phyloP scores from a whole-genome alignment of 768 basidiomycete genomes.

The Macrolepiota dolichaula region DNA sequence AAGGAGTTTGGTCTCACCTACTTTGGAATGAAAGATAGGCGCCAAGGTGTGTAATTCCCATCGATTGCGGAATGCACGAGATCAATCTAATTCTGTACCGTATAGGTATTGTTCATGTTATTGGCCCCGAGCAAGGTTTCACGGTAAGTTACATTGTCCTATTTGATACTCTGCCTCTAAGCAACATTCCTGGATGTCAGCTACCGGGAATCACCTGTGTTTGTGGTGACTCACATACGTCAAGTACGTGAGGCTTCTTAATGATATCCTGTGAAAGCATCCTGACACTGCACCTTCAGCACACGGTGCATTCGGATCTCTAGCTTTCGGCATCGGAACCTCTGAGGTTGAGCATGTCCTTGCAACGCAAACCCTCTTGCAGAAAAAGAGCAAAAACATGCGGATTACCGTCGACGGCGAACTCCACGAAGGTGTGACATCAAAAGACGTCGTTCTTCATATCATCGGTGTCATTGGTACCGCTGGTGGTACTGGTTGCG shows the following conservation, averaged over 20 bases:
- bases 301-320: conserved; percentile 89
- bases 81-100: conserved; percentile 16
- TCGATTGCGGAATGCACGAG: neutral
- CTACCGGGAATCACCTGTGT: conserved; percentile 80
- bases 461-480: conserved; percentile 91
- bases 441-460: conserved; percentile 88
- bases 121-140: conserved; percentile 93
- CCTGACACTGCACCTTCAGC: conserved; percentile 36
- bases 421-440: conserved; percentile 76
- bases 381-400: conserved; percentile 91
- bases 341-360: conserved; percentile 94
- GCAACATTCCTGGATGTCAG: conserved; percentile 27
- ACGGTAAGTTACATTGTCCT: conserved; percentile 43
- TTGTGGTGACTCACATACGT: conserved; percentile 92
- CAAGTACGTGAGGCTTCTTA: conserved; percentile 49
- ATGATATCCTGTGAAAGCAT: neutral
- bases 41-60: conserved; percentile 57
- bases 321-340: conserved; percentile 92
- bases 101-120: conserved; percentile 80
- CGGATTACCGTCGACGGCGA: conserved; percentile 84
- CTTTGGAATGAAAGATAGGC: conserved; percentile 85
- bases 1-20: conserved; percentile 91
- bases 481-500: conserved; percentile 89
- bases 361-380: conserved; percentile 85
- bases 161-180: neutral